Evolutionary conservation across 306 rosid species (phyloP).

Genomic region (Trifolium pratense): DNA sequence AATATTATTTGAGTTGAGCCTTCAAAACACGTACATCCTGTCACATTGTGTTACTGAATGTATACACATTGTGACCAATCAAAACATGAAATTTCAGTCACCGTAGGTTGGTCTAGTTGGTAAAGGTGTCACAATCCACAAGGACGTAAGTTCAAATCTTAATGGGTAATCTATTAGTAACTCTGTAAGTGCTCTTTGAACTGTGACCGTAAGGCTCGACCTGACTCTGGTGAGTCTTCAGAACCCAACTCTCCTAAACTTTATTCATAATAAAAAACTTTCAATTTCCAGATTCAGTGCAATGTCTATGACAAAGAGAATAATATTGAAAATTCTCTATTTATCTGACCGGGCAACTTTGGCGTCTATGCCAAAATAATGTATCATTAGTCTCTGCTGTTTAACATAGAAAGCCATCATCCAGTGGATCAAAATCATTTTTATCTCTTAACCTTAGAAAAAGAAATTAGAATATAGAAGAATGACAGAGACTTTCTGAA

Average conservation of each 20-base stretch:
- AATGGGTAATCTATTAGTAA: not conserved
- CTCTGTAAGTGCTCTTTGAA: too few relatives aligned
- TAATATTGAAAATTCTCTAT: too few relatives aligned
- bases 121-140: not conserved
- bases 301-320: too few relatives aligned
- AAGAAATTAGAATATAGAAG: slow-evolving; percentile 17
- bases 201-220: too few relatives aligned
- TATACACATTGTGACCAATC: not conserved
- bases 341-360: too few relatives aligned
- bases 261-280: too few relatives aligned
- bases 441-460: slow-evolving; percentile 2
- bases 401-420: not conserved
- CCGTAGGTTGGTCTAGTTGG: not conserved
- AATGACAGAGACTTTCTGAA: slow-evolving; percentile 32
- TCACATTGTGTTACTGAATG: not conserved
- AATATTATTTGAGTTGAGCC: not conserved
- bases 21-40: not conserved
- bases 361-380: not conserved
- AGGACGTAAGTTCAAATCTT: not conserved
- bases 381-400: not conserved
- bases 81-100: not conserved
- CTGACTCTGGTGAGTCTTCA: not conserved
- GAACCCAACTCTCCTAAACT: too few relatives aligned
- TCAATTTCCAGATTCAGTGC: too few relatives aligned
- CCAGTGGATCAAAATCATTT: slow-evolving; percentile 6